Conservation (phyloP, 352 stramenopile species). For the Globisporangium perplexum region DNA sequence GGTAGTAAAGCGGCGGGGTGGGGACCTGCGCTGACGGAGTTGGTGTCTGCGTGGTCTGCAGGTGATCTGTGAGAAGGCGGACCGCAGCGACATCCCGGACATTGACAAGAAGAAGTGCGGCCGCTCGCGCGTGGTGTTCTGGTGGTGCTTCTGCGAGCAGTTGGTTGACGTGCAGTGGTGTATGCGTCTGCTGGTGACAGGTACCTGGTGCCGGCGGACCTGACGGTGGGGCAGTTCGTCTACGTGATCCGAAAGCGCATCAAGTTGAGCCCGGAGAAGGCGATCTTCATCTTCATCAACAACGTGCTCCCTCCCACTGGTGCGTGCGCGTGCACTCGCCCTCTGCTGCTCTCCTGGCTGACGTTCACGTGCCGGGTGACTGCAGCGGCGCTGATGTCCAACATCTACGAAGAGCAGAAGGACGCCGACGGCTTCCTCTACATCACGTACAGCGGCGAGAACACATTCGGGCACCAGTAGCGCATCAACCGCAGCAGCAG, state of each 20-base stretch:
- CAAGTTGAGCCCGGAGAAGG: slow-evolving; percentile 96
- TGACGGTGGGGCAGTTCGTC: slow-evolving; percentile 98
- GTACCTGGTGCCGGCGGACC: slow-evolving; percentile 95
- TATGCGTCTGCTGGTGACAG: too few relatives aligned
- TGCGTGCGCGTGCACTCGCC: slow-evolving; percentile 12
- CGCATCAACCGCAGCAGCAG: too few relatives aligned
- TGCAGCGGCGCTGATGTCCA: slow-evolving; percentile 95
- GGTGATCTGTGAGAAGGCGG: slow-evolving; percentile 93
- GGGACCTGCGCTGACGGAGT: too few relatives aligned
- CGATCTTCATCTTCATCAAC: slow-evolving; percentile 99
- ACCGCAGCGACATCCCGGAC: slow-evolving; percentile 97
- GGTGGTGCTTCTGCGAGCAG: too few relatives aligned
- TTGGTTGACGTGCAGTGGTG: slow-evolving; percentile 5
- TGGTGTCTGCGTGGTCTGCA: slow-evolving; percentile 18
- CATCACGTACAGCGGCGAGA: slow-evolving; percentile 99
- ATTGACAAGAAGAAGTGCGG: slow-evolving; percentile 99
- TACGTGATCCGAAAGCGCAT: slow-evolving; percentile 99
- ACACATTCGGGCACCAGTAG: slow-evolving; percentile 95
- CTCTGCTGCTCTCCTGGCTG: too few relatives aligned
- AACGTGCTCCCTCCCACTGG: slow-evolving; percentile 96
- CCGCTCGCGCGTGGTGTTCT: background rate
- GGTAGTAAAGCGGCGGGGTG: too few relatives aligned
- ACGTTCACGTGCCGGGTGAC: too few relatives aligned
- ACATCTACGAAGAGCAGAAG: slow-evolving; percentile 99
- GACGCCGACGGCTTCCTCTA: slow-evolving; percentile 99